A percentile compares a stretch with the other conserved stretches of the same genome.
Conservation (phyloP, 2,329 filamentous ascomycete genomes). For the Thielaviopsis euricoi region DNA sequence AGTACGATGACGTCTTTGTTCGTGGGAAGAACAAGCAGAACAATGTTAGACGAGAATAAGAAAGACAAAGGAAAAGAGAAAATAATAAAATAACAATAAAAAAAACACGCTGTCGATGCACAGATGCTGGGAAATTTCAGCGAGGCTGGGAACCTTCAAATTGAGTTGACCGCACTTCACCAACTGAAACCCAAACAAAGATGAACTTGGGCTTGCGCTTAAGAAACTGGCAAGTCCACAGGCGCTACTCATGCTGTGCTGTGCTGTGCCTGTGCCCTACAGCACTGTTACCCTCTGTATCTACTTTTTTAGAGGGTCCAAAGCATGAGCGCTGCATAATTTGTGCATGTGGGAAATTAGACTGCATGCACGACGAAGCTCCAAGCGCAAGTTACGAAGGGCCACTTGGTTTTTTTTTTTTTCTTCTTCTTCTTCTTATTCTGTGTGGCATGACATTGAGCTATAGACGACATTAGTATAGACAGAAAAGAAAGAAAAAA, state of each 20-base stretch:
- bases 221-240: too few species aligned
- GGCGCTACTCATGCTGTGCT: not conserved
- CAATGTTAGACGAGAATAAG: not conserved
- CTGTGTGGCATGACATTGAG: too few species aligned
- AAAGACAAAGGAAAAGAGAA: not conserved
- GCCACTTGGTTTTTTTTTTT: too few species aligned
- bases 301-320: too few species aligned
- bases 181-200: not conserved
- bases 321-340: not conserved
- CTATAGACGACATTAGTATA: too few species aligned
- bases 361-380: not conserved
- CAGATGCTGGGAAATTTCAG: not conserved
- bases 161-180: not conserved
- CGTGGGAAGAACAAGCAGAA: too few species aligned
- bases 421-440: not conserved
- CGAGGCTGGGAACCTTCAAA: not conserved
- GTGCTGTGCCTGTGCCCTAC: not conserved
- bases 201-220: not conserved
- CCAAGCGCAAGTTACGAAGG: not conserved
- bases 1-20: too few species aligned
- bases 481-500: too few species aligned
- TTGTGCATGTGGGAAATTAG: not conserved
- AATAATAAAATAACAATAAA: not conserved
- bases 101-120: not conserved
- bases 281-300: too few species aligned